phyloP scores from a whole-genome alignment of 2,329 filamentous ascomycete species.

The Colletotrichum sansevieriae region DNA sequence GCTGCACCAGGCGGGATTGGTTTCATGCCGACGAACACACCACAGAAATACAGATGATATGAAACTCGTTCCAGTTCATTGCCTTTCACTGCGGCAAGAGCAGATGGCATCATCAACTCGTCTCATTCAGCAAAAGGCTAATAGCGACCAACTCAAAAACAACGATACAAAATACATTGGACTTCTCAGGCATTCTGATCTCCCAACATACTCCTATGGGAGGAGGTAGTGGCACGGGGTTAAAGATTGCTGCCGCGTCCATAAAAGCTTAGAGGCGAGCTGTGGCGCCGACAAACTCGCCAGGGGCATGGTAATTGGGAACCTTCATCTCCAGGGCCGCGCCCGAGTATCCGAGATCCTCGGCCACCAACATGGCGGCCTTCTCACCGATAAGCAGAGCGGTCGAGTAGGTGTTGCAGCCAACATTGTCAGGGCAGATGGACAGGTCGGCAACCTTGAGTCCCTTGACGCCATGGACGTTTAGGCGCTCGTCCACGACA shows the following conservation, averaged over 20 bases:
- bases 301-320: constrained; percentile 71
- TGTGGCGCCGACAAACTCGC: constrained; percentile 55
- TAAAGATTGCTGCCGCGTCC: constrained; percentile 1
- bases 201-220: constrained; percentile 12
- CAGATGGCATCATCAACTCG: constrained; percentile 5
- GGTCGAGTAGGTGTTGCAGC: constrained; percentile 77
- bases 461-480: constrained; percentile 81
- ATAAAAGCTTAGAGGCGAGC: constrained; percentile 54
- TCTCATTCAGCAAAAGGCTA: constrained; percentile 10
- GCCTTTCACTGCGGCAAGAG: not conserved
- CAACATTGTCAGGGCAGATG: constrained; percentile 84
- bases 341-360: constrained; percentile 82
- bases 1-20: too few relatives aligned
- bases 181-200: constrained; percentile 19
- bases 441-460: constrained; percentile 83
- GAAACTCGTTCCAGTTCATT: not conserved
- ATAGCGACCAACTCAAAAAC: not conserved
- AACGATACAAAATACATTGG: not conserved
- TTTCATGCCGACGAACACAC: not conserved
- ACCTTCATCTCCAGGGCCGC: constrained; percentile 83
- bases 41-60: too few relatives aligned
- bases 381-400: constrained; percentile 84
- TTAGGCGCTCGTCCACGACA: constrained; percentile 81
- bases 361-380: constrained; percentile 75
- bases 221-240: constrained; percentile 11